Evolutionary conservation across 225 moss, liverwort and hornwort genomes (phyloP).

Genomic region (Antitrichia curtipendula): DNA sequence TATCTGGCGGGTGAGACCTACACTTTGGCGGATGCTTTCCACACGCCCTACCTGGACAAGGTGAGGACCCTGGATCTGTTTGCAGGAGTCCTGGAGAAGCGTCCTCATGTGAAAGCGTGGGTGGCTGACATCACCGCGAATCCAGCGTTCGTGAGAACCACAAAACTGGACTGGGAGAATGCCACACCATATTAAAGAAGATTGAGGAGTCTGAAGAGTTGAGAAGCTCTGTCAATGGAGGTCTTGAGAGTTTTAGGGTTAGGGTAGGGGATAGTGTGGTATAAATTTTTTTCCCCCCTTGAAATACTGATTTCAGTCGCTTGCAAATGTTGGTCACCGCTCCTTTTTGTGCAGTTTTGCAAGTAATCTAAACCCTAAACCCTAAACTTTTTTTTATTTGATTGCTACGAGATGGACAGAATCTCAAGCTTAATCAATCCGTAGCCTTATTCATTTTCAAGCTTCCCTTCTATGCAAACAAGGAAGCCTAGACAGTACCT

Average conservation of each 20-base stretch:
- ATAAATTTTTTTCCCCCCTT: too few species aligned
- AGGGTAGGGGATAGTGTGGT: neutral
- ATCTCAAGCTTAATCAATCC: neutral
- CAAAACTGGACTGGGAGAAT: neutral
- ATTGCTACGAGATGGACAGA: neutral
- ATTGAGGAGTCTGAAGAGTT: neutral
- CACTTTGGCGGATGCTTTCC: slow-evolving; percentile 41
- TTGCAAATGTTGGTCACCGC: neutral
- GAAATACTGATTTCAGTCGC: neutral
- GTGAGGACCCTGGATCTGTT: neutral
- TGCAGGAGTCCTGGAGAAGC: neutral
- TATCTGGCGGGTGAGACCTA: slow-evolving; percentile 57
- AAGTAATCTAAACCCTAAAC: neutral
- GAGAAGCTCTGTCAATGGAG: neutral
- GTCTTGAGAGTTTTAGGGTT: neutral
- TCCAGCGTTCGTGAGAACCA: slow-evolving; percentile 2
- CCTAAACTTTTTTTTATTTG: too few species aligned
- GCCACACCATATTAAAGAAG: neutral
- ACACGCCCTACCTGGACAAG: neutral
- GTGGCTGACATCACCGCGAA: neutral
- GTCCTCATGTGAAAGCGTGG: slow-evolving; percentile 16
- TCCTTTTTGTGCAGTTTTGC: neutral
- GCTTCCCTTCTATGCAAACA: too few species aligned
- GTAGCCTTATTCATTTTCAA: too few species aligned
- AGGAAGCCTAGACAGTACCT: too few species aligned